Evolutionary conservation across 2,329 filamentous ascomycete genomes (phyloP), one percentile per base, ranked within the genome.

Genomic region (Nigrospora osmanthi): DNA sequence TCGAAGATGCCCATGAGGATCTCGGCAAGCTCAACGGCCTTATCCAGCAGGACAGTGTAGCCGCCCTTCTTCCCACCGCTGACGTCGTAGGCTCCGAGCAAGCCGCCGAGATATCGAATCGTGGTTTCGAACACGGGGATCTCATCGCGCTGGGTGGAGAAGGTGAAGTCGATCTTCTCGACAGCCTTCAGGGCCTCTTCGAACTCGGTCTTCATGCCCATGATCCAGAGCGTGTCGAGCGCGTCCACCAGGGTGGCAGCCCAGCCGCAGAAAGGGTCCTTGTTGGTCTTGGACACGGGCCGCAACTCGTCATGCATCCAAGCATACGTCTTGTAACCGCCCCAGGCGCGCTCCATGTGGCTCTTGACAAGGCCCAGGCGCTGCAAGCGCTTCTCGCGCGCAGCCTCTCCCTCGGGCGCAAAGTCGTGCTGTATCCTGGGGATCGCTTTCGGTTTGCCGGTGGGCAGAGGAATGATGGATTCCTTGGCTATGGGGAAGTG

Each of bases 121-220:
- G 83, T 87, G 1, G 89, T 94, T 65, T 96, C 90, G 55, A 96
- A 96, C 9, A 95, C 75, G n/a, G 89, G 89, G 38, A 96, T 93
- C 40, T 86, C 78, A 34, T 66, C 60, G 40, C 82, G 72, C 13
- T 64, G 59, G 3, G 71, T 64, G 28, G 80, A 83, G 11, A 78
- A 85, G 3, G 87, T 93, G 55, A 96, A 96, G 63, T 96, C 89
- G 47, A 96, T 91, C 35, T 66, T 65, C 35, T 63, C 61, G 12
- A 62, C 57, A 17, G 76, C 78, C 38, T 71, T 62, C 4, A 83
- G 75, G 3, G 83, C 83, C 53, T 80, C 75, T 35, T 78, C 70
- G 55, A 87, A 88, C 47, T 87, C 83, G 1, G 77, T 66, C 47
- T 73, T 73, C 61, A 87, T 57, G 2, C 76, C 83, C 81, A 87